Evolutionary conservation across 1,284 basidiomycete genomes (phyloP).

Genomic region (Ustilago crameri): DNA sequence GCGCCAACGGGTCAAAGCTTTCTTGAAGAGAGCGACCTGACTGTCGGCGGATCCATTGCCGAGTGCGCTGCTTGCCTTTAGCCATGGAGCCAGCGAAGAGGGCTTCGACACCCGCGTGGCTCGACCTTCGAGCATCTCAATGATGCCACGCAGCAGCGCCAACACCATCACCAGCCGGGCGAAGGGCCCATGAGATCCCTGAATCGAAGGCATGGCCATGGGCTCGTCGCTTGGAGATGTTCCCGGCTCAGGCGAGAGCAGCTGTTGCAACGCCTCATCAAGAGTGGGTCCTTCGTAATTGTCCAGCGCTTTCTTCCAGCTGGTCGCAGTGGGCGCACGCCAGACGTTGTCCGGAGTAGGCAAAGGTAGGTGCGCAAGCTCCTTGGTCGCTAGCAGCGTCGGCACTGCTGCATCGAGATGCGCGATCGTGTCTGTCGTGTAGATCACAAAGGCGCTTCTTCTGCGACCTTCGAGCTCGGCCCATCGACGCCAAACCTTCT

Average conservation of each 20-base stretch:
- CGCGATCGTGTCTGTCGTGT: conserved; percentile 56
- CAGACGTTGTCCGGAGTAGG: conserved; percentile 55
- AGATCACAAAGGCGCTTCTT: conserved; percentile 52
- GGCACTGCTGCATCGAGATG: conserved; percentile 52
- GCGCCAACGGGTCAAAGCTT: conserved; percentile 55
- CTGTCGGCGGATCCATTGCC: conserved; percentile 17
- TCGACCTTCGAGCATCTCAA: conserved; percentile 57
- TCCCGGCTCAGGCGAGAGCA: conserved; percentile 31
- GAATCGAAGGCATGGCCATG: conserved; percentile 27
- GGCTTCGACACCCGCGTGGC: conserved; percentile 35
- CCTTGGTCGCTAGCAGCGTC: conserved; percentile 43
- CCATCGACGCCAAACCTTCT: conserved; percentile 59
- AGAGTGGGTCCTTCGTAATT: conserved; percentile 45
- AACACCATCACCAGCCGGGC: conserved; percentile 55
- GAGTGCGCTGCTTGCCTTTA: conserved; percentile 14
- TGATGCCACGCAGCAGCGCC: conserved; percentile 59
- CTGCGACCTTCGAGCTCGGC: conserved; percentile 56
- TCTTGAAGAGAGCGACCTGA: conserved; percentile 45
- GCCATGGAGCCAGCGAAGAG: conserved; percentile 44
- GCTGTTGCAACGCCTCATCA: conserved; percentile 49
- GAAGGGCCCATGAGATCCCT: conserved; percentile 56
- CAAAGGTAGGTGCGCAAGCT: conserved; percentile 56
- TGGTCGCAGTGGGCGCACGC: conserved; percentile 45
- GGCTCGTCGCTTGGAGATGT: conserved; percentile 9
- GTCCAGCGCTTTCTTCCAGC: conserved; percentile 39